Evolutionary conservation across 2,329 filamentous ascomycete species (phyloP).

Genomic region (Botrytis byssoidea): DNA sequence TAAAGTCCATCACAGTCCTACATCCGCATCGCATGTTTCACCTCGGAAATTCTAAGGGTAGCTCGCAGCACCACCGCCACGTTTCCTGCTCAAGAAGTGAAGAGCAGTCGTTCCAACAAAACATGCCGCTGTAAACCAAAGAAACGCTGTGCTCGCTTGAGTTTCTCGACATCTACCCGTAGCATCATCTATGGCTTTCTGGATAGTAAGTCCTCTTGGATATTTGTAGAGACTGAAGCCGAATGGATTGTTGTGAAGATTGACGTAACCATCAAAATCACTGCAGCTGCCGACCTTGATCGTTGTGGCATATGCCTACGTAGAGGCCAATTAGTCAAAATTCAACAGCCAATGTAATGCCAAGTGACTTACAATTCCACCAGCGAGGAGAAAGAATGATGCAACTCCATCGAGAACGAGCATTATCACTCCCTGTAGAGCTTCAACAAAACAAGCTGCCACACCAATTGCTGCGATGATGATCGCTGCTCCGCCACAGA

Average conservation of each 20-base stretch:
- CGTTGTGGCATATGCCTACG: conserved; percentile 29
- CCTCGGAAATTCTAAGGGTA: background rate
- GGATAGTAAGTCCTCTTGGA: too few species aligned
- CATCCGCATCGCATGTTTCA: background rate
- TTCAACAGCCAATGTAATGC: too few species aligned
- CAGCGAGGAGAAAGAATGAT: conserved; percentile 34
- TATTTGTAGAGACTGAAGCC: too few species aligned
- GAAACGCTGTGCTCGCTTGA: conserved; percentile 71
- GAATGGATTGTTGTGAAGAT: too few species aligned
- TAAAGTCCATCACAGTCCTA: background rate
- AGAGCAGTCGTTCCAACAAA: conserved; percentile 59
- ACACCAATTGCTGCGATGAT: conserved; percentile 30
- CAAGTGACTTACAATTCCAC: conserved; percentile 24
- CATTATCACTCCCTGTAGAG: conserved; percentile 31
- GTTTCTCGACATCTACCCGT: conserved; percentile 60
- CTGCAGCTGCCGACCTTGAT: conserved; percentile 30
- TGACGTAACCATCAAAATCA: too few species aligned
- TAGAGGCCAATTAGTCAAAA: too few species aligned
- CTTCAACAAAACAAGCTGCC: conserved; percentile 30
- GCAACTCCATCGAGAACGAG: conserved; percentile 31
- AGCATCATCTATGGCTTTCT: too few species aligned
- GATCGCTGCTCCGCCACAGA: conserved; percentile 33
- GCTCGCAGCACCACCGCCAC: background rate
- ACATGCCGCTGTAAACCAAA: conserved; percentile 72
- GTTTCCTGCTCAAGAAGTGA: conserved; percentile 23